Base-by-base conservation (phyloP, 768 basidiomycete species). In the Tylopilus plumbeoviolaceoides region DNA sequence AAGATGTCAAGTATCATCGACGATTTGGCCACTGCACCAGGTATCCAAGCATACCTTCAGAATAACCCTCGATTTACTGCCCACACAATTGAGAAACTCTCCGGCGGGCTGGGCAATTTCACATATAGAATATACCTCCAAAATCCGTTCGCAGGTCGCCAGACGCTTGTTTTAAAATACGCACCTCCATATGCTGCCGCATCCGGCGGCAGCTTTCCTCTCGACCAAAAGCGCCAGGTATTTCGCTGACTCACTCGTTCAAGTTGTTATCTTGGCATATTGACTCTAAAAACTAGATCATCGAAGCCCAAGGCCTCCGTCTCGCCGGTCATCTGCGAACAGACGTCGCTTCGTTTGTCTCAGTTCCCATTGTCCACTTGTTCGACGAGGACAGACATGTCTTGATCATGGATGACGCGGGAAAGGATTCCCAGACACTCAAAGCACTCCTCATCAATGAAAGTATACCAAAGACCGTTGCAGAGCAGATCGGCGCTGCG, bases 351-450 rank as follows among this genome's bases (percentile, higher is more conserved):
- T 67, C 75, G 3, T 47, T 78, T 17, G 73, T 81, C 44, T 75
- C 72, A 2, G 76, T 80, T 5, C 84, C 84, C 2, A 62, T 52
- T 7, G 69, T 86, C 15, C 69, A 78, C 59, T 64, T 72, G 31
- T 77, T 79, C 60, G 84, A 87, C 58, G 63, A 74, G 38, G 69
- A 67, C 23, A 71, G 63, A 10, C 71, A 78, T 54, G 78, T 76
- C 14, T 73, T 87, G 36, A 75, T 87, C 61, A 84, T 87, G 75
- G 80, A 84, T 42, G 85, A 87, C 53, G 75, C 73, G 47, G 85
- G 85, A 4, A 63, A 61, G 30, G 56, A 63, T 4, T 42, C 50
- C 18, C 52, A 39, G 39, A 76, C 67, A 4, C 63, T 81, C 44
- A 81, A 81, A 57, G 61, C 71, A 9, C 53, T 74, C 7, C 60